Evolutionary conservation across 164 flowering plant genomes (phyloP).

Genomic region (Chimonanthus salicifolius): DNA sequence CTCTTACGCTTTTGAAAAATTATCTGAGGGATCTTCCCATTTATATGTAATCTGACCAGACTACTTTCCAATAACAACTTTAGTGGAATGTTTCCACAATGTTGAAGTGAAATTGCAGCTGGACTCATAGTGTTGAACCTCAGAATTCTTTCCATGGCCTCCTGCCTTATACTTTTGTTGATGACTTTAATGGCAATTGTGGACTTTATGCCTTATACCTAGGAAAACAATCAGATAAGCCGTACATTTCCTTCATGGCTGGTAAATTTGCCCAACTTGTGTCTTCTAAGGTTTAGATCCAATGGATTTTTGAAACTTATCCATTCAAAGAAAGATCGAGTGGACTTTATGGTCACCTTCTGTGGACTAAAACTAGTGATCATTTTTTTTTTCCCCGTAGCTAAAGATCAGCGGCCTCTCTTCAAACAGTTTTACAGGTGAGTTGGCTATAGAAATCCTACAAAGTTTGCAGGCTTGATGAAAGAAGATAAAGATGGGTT

Average conservation of each 20-base stretch:
- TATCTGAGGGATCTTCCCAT: slow-evolving; percentile 36
- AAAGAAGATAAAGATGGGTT: too few species aligned
- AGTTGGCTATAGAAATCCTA: slow-evolving; percentile 16
- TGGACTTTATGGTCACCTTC: slow-evolving; percentile 25
- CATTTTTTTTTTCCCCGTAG: slow-evolving; percentile 17
- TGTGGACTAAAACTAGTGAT: not conserved
- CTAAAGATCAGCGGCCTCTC: slow-evolving; percentile 55
- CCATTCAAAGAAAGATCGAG: too few species aligned
- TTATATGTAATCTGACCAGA: slow-evolving; percentile 31
- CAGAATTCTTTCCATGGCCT: not conserved
- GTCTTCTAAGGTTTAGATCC: slow-evolving; percentile 46
- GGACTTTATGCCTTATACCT: too few species aligned
- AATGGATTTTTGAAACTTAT: slow-evolving; percentile 22
- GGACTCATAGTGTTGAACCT: slow-evolving; percentile 35
- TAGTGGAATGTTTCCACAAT: slow-evolving; percentile 33
- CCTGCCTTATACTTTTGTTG: slow-evolving; percentile 36
- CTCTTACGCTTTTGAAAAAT: slow-evolving; percentile 29
- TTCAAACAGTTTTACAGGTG: slow-evolving; percentile 39
- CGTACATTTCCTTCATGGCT: slow-evolving; percentile 47
- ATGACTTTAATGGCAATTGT: slow-evolving; percentile 21
- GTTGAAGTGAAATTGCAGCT: slow-evolving; percentile 15
- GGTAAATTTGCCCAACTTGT: slow-evolving; percentile 26
- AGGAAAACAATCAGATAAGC: slow-evolving; percentile 41
- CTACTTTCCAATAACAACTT: slow-evolving; percentile 45
- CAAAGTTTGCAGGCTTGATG: slow-evolving; percentile 26